Evolutionary conservation across 1,284 basidiomycete genomes (phyloP).

Genomic region (Gymnopus androsaceus): DNA sequence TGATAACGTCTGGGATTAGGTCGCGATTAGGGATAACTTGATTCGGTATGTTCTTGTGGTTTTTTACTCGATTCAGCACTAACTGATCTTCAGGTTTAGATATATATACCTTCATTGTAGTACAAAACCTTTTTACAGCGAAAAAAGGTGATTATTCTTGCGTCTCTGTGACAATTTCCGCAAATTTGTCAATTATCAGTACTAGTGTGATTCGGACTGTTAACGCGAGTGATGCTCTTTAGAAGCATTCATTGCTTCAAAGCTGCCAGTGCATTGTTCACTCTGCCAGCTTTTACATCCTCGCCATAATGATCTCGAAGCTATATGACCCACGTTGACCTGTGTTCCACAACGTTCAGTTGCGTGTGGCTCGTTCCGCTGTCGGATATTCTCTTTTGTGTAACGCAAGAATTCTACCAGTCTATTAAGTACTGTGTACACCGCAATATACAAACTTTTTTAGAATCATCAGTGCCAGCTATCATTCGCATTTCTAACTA

Average conservation of each 20-base stretch:
- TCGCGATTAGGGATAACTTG: conserved; percentile 21
- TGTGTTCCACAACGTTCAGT: conserved; percentile 20
- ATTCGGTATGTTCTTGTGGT: neutral
- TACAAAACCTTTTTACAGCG: neutral
- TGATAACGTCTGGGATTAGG: conserved; percentile 31
- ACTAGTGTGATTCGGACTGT: no score
- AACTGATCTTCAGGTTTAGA: neutral
- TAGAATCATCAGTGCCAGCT: conserved; percentile 28
- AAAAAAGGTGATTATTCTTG: neutral
- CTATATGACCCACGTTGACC: conserved; percentile 45
- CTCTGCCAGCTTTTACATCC: conserved; percentile 37
- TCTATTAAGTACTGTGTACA: neutral
- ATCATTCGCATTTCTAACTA: conserved; percentile 62
- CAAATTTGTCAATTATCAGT: no score
- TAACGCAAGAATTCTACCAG: neutral
- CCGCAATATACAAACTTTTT: neutral
- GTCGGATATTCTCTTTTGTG: conserved; percentile 48
- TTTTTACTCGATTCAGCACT: neutral
- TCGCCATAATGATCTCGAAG: conserved; percentile 53
- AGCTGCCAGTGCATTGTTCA: conserved; percentile 23
- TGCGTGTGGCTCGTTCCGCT: conserved; percentile 63
- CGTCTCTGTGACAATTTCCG: no score
- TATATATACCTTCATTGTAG: neutral
- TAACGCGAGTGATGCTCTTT: conserved; percentile 2
- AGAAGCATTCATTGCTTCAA: neutral